Evolutionary conservation across 2,329 filamentous ascomycete genomes (phyloP), one percentile per base, ranked within the genome.

Genomic region (Phyllosticta capitalensis): DNA sequence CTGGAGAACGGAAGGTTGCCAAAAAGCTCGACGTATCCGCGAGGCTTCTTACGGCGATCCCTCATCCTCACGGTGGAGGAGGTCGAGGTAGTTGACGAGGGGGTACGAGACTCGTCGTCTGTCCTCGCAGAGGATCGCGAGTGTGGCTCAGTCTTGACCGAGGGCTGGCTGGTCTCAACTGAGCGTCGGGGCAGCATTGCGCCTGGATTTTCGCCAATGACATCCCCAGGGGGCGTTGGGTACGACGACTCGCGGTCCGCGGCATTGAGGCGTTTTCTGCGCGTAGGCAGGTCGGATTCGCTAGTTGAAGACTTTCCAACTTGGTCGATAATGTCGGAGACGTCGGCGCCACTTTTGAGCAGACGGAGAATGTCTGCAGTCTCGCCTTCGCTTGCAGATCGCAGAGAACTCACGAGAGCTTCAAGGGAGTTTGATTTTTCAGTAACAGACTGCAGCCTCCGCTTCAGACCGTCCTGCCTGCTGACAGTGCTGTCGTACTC

Each of bases 381-480:
- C 38, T 59, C 56, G 6, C 12, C 17, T 19, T 59, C 56, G 24
- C 51, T 50, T 52, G 56, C 56, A 33, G 17, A 49, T 52, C 56
- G 38, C 22, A 59, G 19, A 21, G 53, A 52, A 45, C 19, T 20
- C 38, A 59, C 56, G 12, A 59, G 33, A 51, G 56, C 52, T 22
- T 59, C 56, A 51, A 59, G 56, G n/a, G n/a, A 5, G 2, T 59
- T 52, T 22, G 56, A 59, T 48, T 50, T 59, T 38, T 52, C 56
- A n/a, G 52, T 54, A 7, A 59, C 56, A 19, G 53, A 38, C n/a
- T 52, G 52, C 20, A 59, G 52, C 51, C 56, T 52, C 51, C 56
- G 56, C 52, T 59, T 59, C 38, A 59, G 56, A 22, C 56, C 56
- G 20, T 59, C 56, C 51, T 59, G 56, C 38, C 56, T 52, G 56